Evolutionary conservation across 108 stramenopile species (phyloP).

Genomic region (Ochromonas danica): DNA sequence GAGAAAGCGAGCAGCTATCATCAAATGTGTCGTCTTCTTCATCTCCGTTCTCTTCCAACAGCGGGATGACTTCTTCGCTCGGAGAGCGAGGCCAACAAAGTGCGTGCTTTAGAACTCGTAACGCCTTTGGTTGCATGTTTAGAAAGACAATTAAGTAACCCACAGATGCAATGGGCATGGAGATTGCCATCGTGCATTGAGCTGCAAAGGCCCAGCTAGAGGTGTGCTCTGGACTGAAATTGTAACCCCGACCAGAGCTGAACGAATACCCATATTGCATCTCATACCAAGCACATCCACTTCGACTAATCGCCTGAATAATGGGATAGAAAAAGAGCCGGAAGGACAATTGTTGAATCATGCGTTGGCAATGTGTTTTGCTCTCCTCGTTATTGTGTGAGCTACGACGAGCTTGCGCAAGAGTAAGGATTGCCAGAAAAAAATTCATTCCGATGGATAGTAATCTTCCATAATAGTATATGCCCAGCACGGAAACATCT

Average conservation of each 20-base stretch:
- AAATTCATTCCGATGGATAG: background rate
- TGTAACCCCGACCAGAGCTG: background rate
- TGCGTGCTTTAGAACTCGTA: background rate
- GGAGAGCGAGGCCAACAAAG: background rate
- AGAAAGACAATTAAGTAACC: background rate
- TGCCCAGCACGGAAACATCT: background rate
- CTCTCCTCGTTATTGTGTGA: no score
- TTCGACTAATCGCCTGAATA: background rate
- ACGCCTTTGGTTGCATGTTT: background rate
- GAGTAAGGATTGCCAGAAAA: background rate
- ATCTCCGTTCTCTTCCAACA: background rate
- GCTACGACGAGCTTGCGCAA: background rate
- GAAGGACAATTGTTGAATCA: background rate
- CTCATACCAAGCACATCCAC: conserved; percentile 4
- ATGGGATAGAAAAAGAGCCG: background rate
- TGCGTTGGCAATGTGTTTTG: no score
- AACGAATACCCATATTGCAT: background rate
- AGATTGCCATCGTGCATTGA: background rate
- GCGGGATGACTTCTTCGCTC: background rate
- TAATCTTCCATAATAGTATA: background rate
- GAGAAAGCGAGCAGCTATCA: no score
- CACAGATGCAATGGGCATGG: background rate
- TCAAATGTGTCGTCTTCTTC: background rate
- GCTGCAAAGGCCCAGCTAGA: background rate
- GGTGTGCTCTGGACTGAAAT: background rate